Percentiles rank a stretch among this genome's conserved stretches.
Evolutionary conservation across 768 basidiomycete species (phyloP).

Genomic region (Chlorophyllum brunneum): DNA sequence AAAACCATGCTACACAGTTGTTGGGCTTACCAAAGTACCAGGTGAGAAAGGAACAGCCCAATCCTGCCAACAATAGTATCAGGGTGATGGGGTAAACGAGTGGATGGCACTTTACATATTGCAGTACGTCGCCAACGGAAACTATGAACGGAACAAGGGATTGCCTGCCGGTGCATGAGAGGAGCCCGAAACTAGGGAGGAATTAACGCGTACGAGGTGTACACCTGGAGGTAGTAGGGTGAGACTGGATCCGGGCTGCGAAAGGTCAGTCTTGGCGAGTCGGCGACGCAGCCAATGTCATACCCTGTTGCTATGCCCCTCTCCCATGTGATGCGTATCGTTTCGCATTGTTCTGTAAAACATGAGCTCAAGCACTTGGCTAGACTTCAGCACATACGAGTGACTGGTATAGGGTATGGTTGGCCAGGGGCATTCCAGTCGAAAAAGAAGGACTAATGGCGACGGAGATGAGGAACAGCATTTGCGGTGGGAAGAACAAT

Average conservation of each 20-base stretch:
- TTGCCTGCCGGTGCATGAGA: constrained; percentile 26
- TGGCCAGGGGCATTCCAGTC: constrained; percentile 33
- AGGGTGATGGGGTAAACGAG: neutral
- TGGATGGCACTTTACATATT: constrained; percentile 45
- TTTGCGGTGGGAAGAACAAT: neutral
- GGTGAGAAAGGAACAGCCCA: constrained; percentile 58
- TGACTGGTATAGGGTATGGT: constrained; percentile 35
- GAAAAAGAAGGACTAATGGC: constrained; percentile 40
- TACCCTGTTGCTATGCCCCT: constrained; percentile 39
- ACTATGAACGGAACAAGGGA: constrained; percentile 51
- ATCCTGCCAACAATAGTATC: constrained; percentile 31
- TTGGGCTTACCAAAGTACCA: constrained; percentile 43
- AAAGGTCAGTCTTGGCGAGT: constrained; percentile 8
- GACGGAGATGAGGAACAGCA: neutral
- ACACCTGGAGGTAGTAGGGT: constrained; percentile 59
- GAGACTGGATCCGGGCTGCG: constrained; percentile 49
- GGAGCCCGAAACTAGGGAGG: neutral
- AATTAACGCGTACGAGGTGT: constrained; percentile 47
- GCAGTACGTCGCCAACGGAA: constrained; percentile 40
- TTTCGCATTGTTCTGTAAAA: constrained; percentile 39
- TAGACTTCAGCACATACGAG: constrained; percentile 23
- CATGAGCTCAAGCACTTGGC: constrained; percentile 1
- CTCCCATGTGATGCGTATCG: constrained; percentile 38
- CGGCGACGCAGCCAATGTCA: constrained; percentile 2
- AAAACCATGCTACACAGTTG: neutral